phyloP scores from a whole-genome alignment of 306 rosid species.

The Echinosophora koreensis region DNA sequence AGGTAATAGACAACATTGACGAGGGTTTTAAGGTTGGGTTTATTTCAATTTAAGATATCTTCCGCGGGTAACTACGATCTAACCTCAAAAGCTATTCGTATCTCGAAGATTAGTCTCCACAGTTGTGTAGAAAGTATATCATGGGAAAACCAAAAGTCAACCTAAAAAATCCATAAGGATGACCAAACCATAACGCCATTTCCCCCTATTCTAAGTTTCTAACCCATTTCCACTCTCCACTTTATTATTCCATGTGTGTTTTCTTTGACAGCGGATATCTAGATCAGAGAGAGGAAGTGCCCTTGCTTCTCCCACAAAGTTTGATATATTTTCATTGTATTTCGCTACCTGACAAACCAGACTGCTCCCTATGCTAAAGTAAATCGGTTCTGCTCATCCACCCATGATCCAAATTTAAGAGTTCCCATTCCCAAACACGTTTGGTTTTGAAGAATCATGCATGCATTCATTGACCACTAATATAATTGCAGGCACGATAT shows the following conservation, averaged over 20 bases:
- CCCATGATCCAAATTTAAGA: constrained; percentile 10
- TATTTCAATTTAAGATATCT: too few species aligned
- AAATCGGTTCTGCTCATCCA: constrained; percentile 5
- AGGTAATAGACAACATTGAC: too few species aligned
- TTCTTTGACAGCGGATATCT: neutral
- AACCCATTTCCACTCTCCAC: neutral
- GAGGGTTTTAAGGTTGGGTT: too few species aligned
- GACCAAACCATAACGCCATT: too few species aligned
- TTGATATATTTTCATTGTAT: neutral
- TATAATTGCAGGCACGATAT: neutral
- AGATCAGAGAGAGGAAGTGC: neutral
- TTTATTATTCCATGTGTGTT: neutral
- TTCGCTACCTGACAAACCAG: neutral
- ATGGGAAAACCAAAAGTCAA: too few species aligned
- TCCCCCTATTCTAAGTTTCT: neutral
- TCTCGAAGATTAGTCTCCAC: too few species aligned
- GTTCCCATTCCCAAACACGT: neutral
- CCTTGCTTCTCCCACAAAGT: constrained; percentile 10
- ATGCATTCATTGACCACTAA: neutral
- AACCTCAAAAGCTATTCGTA: too few species aligned
- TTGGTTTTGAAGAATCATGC: neutral
- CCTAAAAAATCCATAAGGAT: too few species aligned
- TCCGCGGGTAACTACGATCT: too few species aligned
- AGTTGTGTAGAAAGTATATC: too few species aligned
- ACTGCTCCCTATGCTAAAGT: neutral